Evolutionary conservation across 1,284 basidiomycete genomes (phyloP).

Genomic region (Fomitiporia mediterranea): DNA sequence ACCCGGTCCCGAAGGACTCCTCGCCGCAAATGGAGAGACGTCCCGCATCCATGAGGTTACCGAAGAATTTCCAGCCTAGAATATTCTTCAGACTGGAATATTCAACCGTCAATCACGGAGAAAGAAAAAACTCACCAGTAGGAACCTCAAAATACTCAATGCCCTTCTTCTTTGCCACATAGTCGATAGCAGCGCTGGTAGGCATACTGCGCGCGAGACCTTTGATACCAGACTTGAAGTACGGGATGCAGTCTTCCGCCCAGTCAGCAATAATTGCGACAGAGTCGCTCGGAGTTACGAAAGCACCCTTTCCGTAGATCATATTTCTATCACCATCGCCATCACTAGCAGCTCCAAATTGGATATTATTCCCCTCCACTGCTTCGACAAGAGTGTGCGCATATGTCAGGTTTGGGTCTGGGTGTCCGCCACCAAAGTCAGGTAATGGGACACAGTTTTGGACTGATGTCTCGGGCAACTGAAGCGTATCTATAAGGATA

Average conservation of each 20-base stretch:
- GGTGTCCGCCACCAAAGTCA: slow-evolving; percentile 96
- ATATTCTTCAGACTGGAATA: background rate
- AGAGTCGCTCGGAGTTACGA: slow-evolving; percentile 96
- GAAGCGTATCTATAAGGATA: slow-evolving; percentile 84
- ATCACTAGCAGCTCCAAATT: slow-evolving; percentile 95
- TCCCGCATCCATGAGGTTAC: slow-evolving; percentile 98
- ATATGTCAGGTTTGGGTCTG: slow-evolving; percentile 98
- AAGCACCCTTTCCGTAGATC: slow-evolving; percentile 98
- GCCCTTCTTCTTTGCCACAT: slow-evolving; percentile 93
- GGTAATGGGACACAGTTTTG: slow-evolving; percentile 92
- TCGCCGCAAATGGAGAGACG: slow-evolving; percentile 97
- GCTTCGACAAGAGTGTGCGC: slow-evolving; percentile 91
- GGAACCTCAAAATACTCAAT: slow-evolving; percentile 95
- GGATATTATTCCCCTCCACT: slow-evolving; percentile 83
- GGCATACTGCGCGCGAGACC: slow-evolving; percentile 97
- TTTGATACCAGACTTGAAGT: slow-evolving; percentile 93
- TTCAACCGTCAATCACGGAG: background rate
- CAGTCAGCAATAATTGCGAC: slow-evolving; percentile 99
- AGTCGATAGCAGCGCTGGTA: slow-evolving; percentile 94
- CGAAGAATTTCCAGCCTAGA: slow-evolving; percentile 98
- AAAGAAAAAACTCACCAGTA: slow-evolving; percentile 63
- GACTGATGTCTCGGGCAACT: slow-evolving; percentile 74
- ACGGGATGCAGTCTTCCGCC: slow-evolving; percentile 89
- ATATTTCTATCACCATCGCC: slow-evolving; percentile 99
- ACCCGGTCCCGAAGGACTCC: slow-evolving; percentile 99